Evolutionary conservation across 2,329 filamentous ascomycete species (phyloP), one percentile per base, ranked within the genome.

Genomic region (Scedosporium dehoogii): DNA sequence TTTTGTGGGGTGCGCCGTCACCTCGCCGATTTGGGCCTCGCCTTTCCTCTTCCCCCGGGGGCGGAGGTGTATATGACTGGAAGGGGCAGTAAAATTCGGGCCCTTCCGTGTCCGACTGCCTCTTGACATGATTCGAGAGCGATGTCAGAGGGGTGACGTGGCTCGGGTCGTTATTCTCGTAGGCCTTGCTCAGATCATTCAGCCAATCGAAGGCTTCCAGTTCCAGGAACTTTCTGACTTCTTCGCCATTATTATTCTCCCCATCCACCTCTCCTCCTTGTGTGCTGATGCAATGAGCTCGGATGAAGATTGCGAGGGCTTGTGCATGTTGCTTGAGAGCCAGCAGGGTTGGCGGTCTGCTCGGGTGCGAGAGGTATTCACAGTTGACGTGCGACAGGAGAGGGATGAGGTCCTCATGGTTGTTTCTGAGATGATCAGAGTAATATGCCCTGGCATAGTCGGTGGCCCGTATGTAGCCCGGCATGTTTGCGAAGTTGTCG

Each of bases 261-360:
- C 67, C 66, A 23, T 73, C 66, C n/a, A 76, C 67, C 16, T 73
- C 69, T 4, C 66, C 65, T 18, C 64, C 65, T 9, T 65, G 66
- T 6, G 73, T 69, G 7, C 73, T 76, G 4, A 81, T 73, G 2
- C 74, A 75, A 10, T 85, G 70, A 51, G 74, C 71, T 3, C 75
- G 74, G 64, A 86, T 84, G 58, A 86, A 74, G 14, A 79, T 75
- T 41, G 75, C 72, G 16, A 86, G 76, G n/a, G 81, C 79, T 61
- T 85, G 84, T 0, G 82, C 81, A 65, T 86, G 84, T 67, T 83
- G 79, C 70, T 86, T 86, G 42, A 86, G 74, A 1, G 81, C 75
- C 1, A 81, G 72, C n/a, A 86, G 73, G 0, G 82, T 85, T 1
- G 83, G 82, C 3, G 81, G 72, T 5, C 73, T 69, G 4, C 78